Conservation (phyloP, 73 alveolate genomes). For the Blepharisma stoltei region DNA sequence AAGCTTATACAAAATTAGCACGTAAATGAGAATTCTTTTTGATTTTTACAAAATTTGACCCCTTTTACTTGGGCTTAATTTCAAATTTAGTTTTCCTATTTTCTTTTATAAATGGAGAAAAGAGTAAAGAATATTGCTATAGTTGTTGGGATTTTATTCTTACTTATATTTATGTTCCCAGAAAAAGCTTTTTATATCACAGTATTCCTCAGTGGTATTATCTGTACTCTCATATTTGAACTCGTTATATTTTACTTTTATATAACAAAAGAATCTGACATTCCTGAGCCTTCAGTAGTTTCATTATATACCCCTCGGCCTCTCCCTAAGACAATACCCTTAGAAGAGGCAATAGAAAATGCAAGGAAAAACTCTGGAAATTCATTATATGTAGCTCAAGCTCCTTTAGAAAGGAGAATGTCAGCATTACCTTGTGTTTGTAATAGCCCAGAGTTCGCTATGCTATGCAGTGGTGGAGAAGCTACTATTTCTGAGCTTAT, state of each 20-base stretch:
- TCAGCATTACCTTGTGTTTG: not conserved
- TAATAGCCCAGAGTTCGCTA: not conserved
- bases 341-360: not conserved
- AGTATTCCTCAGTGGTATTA: not conserved
- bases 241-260: not conserved
- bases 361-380: not conserved
- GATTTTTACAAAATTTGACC: too few relatives aligned
- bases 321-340: not conserved
- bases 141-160: too few relatives aligned
- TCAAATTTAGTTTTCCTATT: too few relatives aligned
- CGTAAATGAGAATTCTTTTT: too few relatives aligned
- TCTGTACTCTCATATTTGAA: slow-evolving; percentile 4
- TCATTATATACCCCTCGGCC: not conserved
- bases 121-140: too few relatives aligned
- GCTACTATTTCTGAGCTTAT: not conserved
- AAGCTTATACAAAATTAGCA: too few relatives aligned
- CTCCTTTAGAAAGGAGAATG: not conserved
- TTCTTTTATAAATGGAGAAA: too few relatives aligned
- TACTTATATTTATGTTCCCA: too few relatives aligned
- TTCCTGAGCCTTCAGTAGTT: not conserved
- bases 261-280: not conserved
- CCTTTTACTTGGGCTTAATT: too few relatives aligned
- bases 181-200: not conserved
- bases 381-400: not conserved
- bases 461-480: not conserved